Percentiles rank a stretch among this genome's conserved stretches.
phyloP scores from a whole-genome alignment of 1,139 yeast species.

The Candida gigantensis region DNA sequence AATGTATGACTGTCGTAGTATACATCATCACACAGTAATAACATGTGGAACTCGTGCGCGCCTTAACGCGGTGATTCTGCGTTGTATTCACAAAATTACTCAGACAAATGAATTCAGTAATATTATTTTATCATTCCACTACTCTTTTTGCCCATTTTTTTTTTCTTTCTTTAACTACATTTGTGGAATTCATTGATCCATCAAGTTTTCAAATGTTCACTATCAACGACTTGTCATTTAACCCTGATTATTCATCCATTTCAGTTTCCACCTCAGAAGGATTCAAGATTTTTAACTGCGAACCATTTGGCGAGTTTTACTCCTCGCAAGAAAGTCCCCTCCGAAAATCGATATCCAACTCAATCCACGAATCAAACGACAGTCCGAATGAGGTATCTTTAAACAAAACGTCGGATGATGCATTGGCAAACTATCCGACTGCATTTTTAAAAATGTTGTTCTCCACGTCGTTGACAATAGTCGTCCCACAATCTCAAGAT shows the following conservation, averaged over 20 bases:
- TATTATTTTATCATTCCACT: too few species aligned
- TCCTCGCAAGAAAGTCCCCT: slow-evolving; percentile 21
- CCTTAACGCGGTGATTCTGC: too few species aligned
- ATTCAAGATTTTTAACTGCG: slow-evolving; percentile 46
- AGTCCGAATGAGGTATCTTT: slow-evolving; percentile 1
- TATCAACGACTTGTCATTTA: slow-evolving; percentile 44
- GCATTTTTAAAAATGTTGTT: slow-evolving; percentile 60
- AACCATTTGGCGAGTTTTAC: slow-evolving; percentile 50
- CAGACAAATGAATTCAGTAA: too few species aligned
- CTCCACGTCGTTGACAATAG: slow-evolving; percentile 67
- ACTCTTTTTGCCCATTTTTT: too few species aligned
- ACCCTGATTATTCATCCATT: slow-evolving; percentile 46
- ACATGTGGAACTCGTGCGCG: not conserved
- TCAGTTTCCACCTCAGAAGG: slow-evolving; percentile 36
- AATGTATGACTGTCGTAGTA: not conserved
- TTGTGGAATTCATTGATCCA: not conserved
- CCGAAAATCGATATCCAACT: slow-evolving; percentile 17
- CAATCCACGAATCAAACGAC: slow-evolving; percentile 10
- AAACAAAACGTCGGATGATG: slow-evolving; percentile 10
- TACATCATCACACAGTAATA: not conserved
- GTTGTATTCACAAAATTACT: too few species aligned
- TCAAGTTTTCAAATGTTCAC: slow-evolving; percentile 6
- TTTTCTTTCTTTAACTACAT: not conserved
- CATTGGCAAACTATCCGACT: slow-evolving; percentile 24
- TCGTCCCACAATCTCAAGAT: slow-evolving; percentile 51